A percentile compares a stretch with the other conserved stretches of the same genome.
Conservation (phyloP, 2,329 filamentous ascomycete species). For the Setomelanomma holmii region DNA sequence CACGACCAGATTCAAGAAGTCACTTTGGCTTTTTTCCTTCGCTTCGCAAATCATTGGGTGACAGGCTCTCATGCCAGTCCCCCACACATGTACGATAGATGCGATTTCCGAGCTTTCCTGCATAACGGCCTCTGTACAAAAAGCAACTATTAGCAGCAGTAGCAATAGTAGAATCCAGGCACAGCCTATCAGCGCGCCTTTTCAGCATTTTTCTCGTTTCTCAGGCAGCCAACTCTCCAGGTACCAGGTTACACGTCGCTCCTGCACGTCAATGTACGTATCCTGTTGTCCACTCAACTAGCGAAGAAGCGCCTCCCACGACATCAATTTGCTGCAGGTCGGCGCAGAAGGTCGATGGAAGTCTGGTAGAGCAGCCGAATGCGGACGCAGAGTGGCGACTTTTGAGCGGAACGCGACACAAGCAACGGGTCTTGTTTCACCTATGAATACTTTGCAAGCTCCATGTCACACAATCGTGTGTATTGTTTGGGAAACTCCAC, state of each 20-base stretch:
- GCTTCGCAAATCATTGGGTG: slow-evolving; percentile 4
- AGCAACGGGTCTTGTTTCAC: slow-evolving; percentile 41
- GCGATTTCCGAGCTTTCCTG: slow-evolving; percentile 24
- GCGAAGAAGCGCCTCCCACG: slow-evolving; percentile 22
- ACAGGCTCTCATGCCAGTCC: neutral
- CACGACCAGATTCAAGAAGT: slow-evolving; percentile 39
- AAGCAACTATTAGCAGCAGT: slow-evolving; percentile 43
- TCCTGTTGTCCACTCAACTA: slow-evolving; percentile 31
- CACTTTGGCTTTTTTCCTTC: neutral
- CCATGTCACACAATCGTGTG: slow-evolving; percentile 24
- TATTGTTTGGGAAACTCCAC: slow-evolving; percentile 16
- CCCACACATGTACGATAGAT: slow-evolving; percentile 43
- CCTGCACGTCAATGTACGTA: slow-evolving; percentile 35
- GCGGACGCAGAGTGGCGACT: slow-evolving; percentile 25
- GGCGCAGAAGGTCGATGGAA: slow-evolving; percentile 26
- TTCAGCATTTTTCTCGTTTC: slow-evolving; percentile 17
- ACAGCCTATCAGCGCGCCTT: slow-evolving; percentile 24
- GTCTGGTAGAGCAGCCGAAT: slow-evolving; percentile 30
- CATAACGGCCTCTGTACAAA: slow-evolving; percentile 49
- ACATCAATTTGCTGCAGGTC: slow-evolving; percentile 33
- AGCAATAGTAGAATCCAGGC: slow-evolving; percentile 36
- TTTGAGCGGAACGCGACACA: slow-evolving; percentile 33
- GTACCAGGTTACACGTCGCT: slow-evolving; percentile 32
- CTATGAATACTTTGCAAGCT: slow-evolving; percentile 22
- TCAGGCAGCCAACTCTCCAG: slow-evolving; percentile 19